Evolutionary conservation across 352 stramenopile genomes (phyloP).

Genomic region (Blastocystis sp.): DNA sequence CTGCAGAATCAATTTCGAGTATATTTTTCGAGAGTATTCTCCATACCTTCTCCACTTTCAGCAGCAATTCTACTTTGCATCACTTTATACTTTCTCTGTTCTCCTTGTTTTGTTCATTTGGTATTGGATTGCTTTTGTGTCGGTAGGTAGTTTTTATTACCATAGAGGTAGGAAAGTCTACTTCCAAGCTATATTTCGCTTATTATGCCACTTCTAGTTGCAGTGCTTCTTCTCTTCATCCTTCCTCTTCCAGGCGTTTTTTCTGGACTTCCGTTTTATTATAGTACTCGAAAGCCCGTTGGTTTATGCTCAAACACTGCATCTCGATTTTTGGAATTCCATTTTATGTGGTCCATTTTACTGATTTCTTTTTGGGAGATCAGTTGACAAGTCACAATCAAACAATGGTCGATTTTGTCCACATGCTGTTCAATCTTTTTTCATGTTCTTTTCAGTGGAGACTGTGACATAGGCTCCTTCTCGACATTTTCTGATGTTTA

Average conservation of each 20-base stretch:
- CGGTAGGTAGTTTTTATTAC: neutral
- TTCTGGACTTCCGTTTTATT: neutral
- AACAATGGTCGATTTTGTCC: conserved; percentile 40
- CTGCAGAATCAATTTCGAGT: conserved; percentile 56
- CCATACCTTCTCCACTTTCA: conserved; percentile 50
- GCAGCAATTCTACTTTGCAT: conserved; percentile 38
- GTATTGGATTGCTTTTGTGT: conserved; percentile 3
- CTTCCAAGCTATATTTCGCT: neutral
- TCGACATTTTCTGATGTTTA: neutral
- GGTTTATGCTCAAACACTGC: neutral
- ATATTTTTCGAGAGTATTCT: conserved; percentile 44
- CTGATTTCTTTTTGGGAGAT: conserved; percentile 57
- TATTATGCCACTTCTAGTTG: neutral
- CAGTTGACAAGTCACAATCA: conserved; percentile 56
- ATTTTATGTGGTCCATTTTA: conserved; percentile 46
- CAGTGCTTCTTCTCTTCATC: neutral
- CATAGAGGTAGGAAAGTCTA: neutral
- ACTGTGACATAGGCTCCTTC: conserved; percentile 1
- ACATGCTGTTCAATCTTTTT: neutral
- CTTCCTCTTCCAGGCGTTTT: neutral
- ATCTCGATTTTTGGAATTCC: conserved; percentile 1
- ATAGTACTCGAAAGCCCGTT: neutral
- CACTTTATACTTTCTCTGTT: neutral
- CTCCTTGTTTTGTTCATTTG: conserved; percentile 26
- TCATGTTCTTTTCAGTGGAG: neutral